Conservation (phyloP, 129 eudicot genomes). For the Saposhnikovia divaricata region DNA sequence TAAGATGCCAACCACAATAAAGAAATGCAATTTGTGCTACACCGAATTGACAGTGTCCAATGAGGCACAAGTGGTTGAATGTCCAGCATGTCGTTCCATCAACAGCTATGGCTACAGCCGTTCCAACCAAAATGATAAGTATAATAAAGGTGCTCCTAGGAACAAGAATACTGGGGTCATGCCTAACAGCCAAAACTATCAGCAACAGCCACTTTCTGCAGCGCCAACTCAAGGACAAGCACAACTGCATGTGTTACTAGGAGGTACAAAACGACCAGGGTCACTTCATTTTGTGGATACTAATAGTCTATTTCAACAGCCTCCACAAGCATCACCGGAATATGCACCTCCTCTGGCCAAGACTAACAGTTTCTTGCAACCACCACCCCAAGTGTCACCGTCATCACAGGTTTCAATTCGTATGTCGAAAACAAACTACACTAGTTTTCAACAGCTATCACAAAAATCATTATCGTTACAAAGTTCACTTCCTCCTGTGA, state of each 20-base stretch:
- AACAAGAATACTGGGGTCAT: not conserved
- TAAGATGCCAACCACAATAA: not conserved
- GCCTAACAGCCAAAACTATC: conserved; percentile 4
- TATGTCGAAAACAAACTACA: not conserved
- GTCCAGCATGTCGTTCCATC: not conserved
- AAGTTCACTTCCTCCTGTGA: conserved; percentile 6
- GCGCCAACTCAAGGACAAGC: not conserved
- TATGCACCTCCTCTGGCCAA: not conserved
- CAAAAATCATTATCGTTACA: not conserved
- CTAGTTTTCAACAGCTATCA: not conserved
- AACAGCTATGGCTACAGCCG: not conserved
- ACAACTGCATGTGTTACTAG: not conserved
- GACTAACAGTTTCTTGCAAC: not conserved
- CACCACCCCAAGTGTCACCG: not conserved
- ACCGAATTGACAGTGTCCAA: not conserved
- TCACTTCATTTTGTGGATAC: conserved; percentile 3
- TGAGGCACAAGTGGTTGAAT: not conserved
- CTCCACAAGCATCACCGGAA: not conserved
- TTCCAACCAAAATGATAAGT: not conserved
- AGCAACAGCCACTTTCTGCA: not conserved
- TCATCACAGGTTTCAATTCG: not conserved
- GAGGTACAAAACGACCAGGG: not conserved
- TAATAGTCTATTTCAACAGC: not conserved
- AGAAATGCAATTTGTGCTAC: not conserved
- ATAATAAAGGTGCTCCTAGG: not conserved